Evolutionary conservation across 257 asterid genomes (phyloP), one percentile per base, ranked within the genome.

Genomic region (Nicotiana attenuata): DNA sequence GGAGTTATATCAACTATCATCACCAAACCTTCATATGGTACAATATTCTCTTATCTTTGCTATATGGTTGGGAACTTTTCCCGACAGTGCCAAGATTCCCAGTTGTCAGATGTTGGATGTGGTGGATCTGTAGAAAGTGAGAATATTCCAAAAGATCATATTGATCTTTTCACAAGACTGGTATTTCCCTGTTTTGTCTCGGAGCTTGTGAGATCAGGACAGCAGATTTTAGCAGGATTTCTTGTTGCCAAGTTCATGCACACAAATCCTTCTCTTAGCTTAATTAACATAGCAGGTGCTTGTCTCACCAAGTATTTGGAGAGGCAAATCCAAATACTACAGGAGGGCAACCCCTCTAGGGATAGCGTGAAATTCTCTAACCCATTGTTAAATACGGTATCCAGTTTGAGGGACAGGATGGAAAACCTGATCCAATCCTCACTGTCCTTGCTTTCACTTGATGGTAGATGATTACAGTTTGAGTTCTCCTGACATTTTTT

Each of bases 191-290:
- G 92, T 76, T 94, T 90, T 52, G 67, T 92, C 65, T 87, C 92
- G 3, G 98, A 94, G 96, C 97, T 94, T 22, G 97, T 96, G 92
- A 91, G 88, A 81, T 90, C 92, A 7, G 94, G 89, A 17, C 99
- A 96, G 89, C 90, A 87, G 80, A 81, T 94, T 78, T 87, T 96
- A 26, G 99, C 98, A 1, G 98, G 98, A 22, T 88, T 94, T 86
- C 86, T 96, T 65, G 94, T 92, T 20, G 89, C 96, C 10, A 92
- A 77, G 85, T 88, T 92, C 77, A 83, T 90, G 94, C 97, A 92
- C 87, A 83, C 90, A 19, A 91, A 91, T 61, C 89, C 91, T 82
- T 92, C 92, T 0, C 88, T 93, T 60, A 86, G 97, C 84, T 84
- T 96, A 87, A 84, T 96, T 47, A 93, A 89, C 84, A 81, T 92